Conservation (phyloP, 306 rosid genomes). For the Castanopsis chinensis region DNA sequence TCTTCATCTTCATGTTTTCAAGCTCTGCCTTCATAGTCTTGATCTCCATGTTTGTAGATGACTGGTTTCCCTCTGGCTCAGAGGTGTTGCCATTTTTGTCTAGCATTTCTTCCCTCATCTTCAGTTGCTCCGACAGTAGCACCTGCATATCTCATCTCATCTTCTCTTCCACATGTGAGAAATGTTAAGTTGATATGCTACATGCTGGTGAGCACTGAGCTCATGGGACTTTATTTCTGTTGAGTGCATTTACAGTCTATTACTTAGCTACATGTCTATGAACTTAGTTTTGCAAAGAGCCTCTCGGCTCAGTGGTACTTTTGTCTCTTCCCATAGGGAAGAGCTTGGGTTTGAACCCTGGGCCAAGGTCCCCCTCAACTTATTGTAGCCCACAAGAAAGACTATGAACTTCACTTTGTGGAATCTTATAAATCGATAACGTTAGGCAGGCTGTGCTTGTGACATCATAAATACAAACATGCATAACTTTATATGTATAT, state of each 20-base stretch:
- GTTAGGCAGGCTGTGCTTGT: neutral
- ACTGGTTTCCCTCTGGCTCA: conserved; percentile 54
- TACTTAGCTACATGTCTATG: neutral
- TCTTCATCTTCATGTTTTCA: conserved; percentile 55
- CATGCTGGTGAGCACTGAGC: neutral
- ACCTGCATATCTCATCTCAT: conserved; percentile 54
- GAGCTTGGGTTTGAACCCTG: no score
- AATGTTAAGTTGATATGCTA: conserved; percentile 10
- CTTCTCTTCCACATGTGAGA: conserved; percentile 22
- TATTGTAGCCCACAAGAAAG: no score
- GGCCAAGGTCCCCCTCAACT: no score
- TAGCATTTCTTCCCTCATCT: conserved; percentile 77
- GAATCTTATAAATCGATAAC: neutral
- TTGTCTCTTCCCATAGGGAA: no score
- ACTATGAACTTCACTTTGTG: neutral
- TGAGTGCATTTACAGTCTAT: neutral
- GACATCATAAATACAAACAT: neutral
- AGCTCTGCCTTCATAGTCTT: conserved; percentile 68
- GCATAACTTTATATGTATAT: neutral
- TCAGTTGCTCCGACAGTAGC: conserved; percentile 73
- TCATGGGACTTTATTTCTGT: conserved; percentile 5
- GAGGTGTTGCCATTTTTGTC: conserved; percentile 53
- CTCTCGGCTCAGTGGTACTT: no score
- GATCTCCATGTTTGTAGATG: conserved; percentile 46
- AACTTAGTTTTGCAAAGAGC: neutral